Evolutionary conservation across 148 eudicot genomes (phyloP).

Genomic region (Dysphania ambrosioides): DNA sequence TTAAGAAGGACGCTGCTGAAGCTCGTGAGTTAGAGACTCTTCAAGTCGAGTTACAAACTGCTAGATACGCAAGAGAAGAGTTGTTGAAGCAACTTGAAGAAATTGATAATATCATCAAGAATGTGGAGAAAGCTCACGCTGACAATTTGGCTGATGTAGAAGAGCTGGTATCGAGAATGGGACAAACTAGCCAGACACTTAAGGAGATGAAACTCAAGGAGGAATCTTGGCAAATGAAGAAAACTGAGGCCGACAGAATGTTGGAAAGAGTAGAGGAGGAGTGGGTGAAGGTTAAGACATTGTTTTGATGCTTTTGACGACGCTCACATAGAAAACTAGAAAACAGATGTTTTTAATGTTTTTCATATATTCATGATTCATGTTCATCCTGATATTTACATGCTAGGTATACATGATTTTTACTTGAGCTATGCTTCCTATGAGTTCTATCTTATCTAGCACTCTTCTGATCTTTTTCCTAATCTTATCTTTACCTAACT

Average conservation of each 20-base stretch:
- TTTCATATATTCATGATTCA: too few relatives aligned
- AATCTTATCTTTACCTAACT: too few relatives aligned
- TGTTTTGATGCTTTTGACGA: too few relatives aligned
- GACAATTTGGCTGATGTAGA: slow-evolving; percentile 16
- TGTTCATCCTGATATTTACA: too few relatives aligned
- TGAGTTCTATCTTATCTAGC: too few relatives aligned
- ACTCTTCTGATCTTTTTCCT: too few relatives aligned
- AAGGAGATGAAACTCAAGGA: slow-evolving; percentile 25
- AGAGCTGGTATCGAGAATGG: slow-evolving; percentile 12
- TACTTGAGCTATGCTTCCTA: too few relatives aligned
- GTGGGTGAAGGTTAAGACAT: slow-evolving; percentile 18
- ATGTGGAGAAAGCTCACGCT: slow-evolving; percentile 10
- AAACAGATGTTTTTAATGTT: too few relatives aligned
- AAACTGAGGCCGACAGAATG: slow-evolving; percentile 20
- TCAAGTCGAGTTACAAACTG: slow-evolving; percentile 7
- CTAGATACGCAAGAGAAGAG: slow-evolving; percentile 3
- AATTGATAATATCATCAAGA: slow-evolving; percentile 19
- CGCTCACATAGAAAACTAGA: too few relatives aligned
- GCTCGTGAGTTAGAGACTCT: slow-evolving; percentile 29
- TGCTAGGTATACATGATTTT: too few relatives aligned
- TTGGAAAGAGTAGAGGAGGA: slow-evolving; percentile 28
- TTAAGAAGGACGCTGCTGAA: slow-evolving; percentile 24
- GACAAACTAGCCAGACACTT: slow-evolving; percentile 11
- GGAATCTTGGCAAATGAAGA: slow-evolving; percentile 13
- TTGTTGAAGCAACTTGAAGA: slow-evolving; percentile 24